Percentiles rank a stretch among this genome's conserved stretches.
phyloP scores from a whole-genome alignment of 2,329 filamentous ascomycete genomes.

The Diaporthe sp. region DNA sequence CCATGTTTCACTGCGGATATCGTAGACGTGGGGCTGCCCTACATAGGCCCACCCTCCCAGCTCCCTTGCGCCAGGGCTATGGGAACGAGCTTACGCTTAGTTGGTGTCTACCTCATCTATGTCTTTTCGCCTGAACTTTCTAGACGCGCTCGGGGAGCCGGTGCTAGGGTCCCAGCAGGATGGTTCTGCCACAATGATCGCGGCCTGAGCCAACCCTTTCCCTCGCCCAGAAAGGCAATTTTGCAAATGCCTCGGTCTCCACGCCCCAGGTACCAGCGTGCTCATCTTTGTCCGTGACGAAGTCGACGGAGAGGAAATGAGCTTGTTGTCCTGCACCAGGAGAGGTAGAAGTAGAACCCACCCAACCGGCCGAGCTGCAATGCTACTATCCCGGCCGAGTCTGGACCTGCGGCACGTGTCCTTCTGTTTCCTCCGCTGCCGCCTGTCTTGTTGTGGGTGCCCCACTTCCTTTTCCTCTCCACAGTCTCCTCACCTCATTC shows the following conservation, averaged over 20 bases:
- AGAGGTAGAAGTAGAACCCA: not conserved
- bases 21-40: conserved; percentile 17
- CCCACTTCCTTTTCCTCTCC: not conserved
- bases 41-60: not conserved
- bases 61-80: conserved; percentile 12
- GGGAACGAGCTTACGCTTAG: not conserved
- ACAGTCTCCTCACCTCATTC: not conserved
- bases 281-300: not conserved
- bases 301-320: not conserved
- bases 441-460: not conserved
- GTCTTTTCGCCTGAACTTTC: not conserved
- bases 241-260: not conserved
- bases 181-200: not conserved
- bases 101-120: conserved; percentile 10
- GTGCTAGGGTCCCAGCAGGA: not conserved
- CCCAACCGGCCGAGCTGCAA: not conserved
- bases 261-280: not conserved
- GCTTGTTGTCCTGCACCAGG: not conserved
- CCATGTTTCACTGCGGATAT: conserved; percentile 31
- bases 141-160: not conserved
- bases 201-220: not conserved
- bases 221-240: not conserved
- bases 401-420: not conserved
- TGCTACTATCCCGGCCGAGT: conserved; percentile 2
- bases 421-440: not conserved